Conservation (phyloP, 257 asterid species). For the Solanum virginianum region DNA sequence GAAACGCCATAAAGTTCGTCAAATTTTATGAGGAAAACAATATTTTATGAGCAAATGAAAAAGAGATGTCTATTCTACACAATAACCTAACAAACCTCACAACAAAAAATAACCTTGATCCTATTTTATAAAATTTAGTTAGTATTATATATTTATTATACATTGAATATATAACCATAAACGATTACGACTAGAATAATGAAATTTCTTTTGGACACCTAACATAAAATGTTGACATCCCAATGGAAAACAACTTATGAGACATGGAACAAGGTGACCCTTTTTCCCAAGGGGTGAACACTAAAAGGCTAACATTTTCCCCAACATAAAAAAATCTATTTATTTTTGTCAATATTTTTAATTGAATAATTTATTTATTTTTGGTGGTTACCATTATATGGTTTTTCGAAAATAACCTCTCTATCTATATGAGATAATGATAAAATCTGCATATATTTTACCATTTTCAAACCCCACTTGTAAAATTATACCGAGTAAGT, state of each 20-base stretch:
- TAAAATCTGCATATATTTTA: no score
- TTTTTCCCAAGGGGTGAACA: background rate
- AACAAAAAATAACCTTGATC: background rate
- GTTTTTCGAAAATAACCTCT: no score
- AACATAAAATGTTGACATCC: background rate
- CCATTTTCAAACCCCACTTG: no score
- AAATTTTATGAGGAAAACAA: no score
- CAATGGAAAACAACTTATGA: background rate
- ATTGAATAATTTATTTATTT: background rate
- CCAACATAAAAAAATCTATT: background rate
- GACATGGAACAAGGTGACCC: background rate
- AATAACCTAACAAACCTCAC: background rate
- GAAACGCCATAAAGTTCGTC: no score
- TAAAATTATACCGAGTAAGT: no score
- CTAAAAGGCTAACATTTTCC: background rate
- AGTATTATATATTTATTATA: background rate
- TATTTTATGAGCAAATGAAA: background rate
- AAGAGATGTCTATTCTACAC: background rate
- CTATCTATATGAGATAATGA: no score
- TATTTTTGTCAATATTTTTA: background rate
- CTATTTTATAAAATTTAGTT: background rate
- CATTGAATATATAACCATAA: background rate
- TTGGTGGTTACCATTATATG: background rate
- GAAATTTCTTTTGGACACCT: background rate
- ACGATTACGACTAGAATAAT: background rate